Conservation (phyloP, 495 filamentous ascomycete species). For the Aspergillus nanangensis region DNA sequence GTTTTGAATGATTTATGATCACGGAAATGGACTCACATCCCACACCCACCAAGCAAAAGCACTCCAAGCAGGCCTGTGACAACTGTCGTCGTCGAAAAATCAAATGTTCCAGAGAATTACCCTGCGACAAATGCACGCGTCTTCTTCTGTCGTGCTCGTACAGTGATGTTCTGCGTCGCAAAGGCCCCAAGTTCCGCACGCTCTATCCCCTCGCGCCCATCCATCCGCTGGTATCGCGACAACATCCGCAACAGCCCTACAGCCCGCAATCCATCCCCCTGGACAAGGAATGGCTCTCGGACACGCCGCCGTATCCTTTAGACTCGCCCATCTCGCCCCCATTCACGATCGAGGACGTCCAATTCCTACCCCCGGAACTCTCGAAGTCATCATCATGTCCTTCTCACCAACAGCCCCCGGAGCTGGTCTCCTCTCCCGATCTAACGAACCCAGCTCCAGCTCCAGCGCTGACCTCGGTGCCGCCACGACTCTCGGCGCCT, state of each 20-base stretch:
- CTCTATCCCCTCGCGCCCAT: conserved; percentile 41
- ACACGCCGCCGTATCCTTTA: conserved; percentile 14
- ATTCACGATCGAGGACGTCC: conserved; percentile 20
- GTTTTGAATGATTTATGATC: too few relatives aligned
- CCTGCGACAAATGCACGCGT: conserved; percentile 42
- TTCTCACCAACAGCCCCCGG: conserved; percentile 23
- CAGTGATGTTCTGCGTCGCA: conserved; percentile 38
- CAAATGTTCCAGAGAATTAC: conserved; percentile 39
- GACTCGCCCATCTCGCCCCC: conserved; percentile 27
- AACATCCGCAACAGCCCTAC: conserved; percentile 5
- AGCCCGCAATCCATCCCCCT: conserved; percentile 11
- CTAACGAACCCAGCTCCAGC: conserved; percentile 30
- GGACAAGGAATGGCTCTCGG: conserved; percentile 17
- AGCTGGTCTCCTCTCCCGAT: conserved; percentile 40
- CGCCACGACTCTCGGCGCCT: conserved; percentile 28
- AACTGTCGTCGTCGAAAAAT: conserved; percentile 44
- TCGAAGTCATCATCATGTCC: conserved; percentile 26
- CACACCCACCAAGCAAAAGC: conserved; percentile 16
- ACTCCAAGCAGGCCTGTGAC: conserved; percentile 40
- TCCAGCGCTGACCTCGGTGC: conserved; percentile 12
- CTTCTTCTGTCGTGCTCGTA: conserved; percentile 44
- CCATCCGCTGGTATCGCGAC: conserved; percentile 29
- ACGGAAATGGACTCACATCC: conserved; percentile 18
- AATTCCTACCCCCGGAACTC: conserved; percentile 20
- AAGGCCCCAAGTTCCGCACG: conserved; percentile 43